A percentile compares a stretch with the other conserved stretches of the same genome.
Conservation (phyloP, 2,329 filamentous ascomycete genomes). For the Fusarium nematophilum region DNA sequence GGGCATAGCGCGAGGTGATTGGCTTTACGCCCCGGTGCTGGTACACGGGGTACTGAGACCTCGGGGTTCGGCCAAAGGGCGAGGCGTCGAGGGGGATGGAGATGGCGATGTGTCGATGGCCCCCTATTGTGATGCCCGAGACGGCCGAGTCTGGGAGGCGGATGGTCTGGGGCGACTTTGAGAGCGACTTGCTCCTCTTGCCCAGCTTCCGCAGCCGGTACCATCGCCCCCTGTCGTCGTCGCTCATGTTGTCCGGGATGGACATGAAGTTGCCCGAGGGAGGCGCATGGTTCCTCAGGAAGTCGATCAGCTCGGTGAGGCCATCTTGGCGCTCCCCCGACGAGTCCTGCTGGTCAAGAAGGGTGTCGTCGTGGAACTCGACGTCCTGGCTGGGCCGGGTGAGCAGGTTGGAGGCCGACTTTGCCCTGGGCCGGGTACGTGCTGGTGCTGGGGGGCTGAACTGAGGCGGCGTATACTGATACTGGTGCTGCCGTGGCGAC, state of each 20-base stretch:
- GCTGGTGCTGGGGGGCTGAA: constrained; percentile 14
- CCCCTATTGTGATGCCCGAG: constrained; percentile 63
- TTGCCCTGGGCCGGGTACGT: constrained; percentile 37
- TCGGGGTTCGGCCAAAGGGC: constrained; percentile 51
- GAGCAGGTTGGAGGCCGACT: constrained; percentile 39
- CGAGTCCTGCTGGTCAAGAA: constrained; percentile 32
- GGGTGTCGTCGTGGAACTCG: constrained; percentile 37
- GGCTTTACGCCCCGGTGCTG: constrained; percentile 27
- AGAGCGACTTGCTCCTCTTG: constrained; percentile 51
- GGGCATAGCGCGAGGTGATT: constrained; percentile 33
- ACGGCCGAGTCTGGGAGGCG: constrained; percentile 67
- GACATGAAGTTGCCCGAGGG: constrained; percentile 64
- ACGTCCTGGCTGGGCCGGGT: constrained; percentile 22
- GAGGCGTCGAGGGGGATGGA: constrained; percentile 67
- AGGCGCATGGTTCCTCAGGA: constrained; percentile 61
- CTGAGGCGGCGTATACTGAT: constrained; percentile 12
- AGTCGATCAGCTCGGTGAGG: constrained; percentile 57
- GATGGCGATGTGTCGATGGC: constrained; percentile 69
- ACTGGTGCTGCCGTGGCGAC: constrained; percentile 6
- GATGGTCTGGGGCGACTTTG: constrained; percentile 47
- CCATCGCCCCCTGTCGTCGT: constrained; percentile 53
- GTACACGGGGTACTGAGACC: constrained; percentile 50
- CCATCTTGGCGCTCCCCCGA: constrained; percentile 40
- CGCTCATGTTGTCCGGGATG: constrained; percentile 48
- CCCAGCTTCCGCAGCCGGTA: constrained; percentile 55